phyloP scores from a whole-genome alignment of 2,329 filamentous ascomycete species.

The Trichoderma atrobrunneum region DNA sequence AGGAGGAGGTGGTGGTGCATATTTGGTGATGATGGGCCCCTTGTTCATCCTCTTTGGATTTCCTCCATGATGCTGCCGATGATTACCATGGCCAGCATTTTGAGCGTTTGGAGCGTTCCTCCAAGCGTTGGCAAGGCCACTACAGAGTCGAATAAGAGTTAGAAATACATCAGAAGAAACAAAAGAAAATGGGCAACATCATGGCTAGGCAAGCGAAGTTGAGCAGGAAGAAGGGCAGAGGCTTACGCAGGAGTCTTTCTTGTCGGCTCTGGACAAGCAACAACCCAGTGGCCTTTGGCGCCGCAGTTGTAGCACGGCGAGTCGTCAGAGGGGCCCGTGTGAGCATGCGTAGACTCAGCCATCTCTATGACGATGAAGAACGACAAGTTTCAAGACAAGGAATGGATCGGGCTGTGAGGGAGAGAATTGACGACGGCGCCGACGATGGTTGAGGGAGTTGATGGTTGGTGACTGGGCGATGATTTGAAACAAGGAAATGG shows the following conservation, averaged over 20 bases:
- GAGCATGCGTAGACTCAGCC: constrained; percentile 30
- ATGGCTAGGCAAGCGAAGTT: neutral
- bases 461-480: neutral
- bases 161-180: neutral
- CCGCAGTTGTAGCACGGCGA: constrained; percentile 55
- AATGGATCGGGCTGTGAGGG: neutral
- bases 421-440: neutral
- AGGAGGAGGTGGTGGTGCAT: constrained; percentile 27
- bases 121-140: constrained; percentile 37
- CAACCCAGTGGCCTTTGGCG: constrained; percentile 48
- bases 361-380: constrained; percentile 24
- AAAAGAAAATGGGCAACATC: neutral
- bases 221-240: neutral
- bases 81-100: constrained; percentile 26
- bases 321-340: constrained; percentile 34
- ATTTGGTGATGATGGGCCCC: constrained; percentile 37
- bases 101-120: constrained; percentile 32
- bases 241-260: constrained; percentile 51
- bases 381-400: neutral
- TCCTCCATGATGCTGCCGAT: constrained; percentile 29
- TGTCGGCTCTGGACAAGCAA: constrained; percentile 52
- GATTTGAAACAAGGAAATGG: neutral
- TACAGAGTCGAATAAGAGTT: constrained; percentile 23
- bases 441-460: neutral
- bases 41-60: constrained; percentile 35